Evolutionary conservation across 176 grass and related monocot species (phyloP), one percentile per base, ranked within the genome.

Genomic region (Stipa capillata): DNA sequence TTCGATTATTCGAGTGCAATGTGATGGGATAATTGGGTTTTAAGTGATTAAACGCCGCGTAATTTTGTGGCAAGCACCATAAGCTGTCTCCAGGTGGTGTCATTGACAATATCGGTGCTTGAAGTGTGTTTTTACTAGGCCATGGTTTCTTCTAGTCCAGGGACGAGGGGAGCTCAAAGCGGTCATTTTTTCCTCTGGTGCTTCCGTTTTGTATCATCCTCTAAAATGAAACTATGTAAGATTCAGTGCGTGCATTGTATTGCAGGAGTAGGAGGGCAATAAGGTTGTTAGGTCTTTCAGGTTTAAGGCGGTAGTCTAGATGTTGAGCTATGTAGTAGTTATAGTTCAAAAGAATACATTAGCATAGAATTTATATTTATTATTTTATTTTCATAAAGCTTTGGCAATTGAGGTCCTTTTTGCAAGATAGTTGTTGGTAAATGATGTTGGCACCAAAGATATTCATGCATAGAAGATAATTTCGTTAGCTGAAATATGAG

Each of bases 1-100:
- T 95, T 31, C 21, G 37, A 39, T 78, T 76, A 45, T 58, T 81
- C 25, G 69, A 21, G 42, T 18, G 54, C 65, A 54, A 70, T 81
- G 41, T 70, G 62, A 16, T 75, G 60, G 60, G 1, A 5, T 6
- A 44, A 13, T 37, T 9, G 9, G 11, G 56, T 40, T 74, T 68
- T 43, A 27, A 20, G 32, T 12, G 41, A 69, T 10, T 12, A 4
- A 54, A 69, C 29, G 33, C 23, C 28, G 62, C 8, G 4, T 58
- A 73, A 67, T 79, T 41, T 24, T 13, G 7, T 58, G 34, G 17
- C 21, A 70, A 76, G 34, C 8, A 69, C 16, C 44, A 51, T 70
- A 65, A 43, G 44, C 4, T 42, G 9, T 64, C 29, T 35, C 20
- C 8, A 28, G 40, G 10, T 63, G 28, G 28, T 36, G 43, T 23